phyloP scores from a whole-genome alignment of 768 basidiomycete genomes.

The Dioszegia aurantiaca region DNA sequence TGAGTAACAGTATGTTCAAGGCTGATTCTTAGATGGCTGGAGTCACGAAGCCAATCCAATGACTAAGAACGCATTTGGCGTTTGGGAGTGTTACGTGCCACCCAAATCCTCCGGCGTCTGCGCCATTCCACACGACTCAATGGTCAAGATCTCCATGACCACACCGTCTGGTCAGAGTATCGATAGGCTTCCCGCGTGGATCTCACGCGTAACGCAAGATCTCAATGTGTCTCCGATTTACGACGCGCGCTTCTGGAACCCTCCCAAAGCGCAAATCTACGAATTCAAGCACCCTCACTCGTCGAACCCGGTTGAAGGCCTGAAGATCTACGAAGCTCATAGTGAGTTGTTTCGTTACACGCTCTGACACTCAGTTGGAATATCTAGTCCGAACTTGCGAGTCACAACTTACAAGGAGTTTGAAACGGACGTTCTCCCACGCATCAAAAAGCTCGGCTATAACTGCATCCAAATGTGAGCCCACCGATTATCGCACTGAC shows the following conservation, averaged over 20 bases:
- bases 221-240: constrained; percentile 82
- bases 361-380: constrained; percentile 63
- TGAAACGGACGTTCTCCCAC: constrained; percentile 72
- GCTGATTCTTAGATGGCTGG: constrained; percentile 69
- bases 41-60: constrained; percentile 78
- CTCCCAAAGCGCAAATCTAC: constrained; percentile 68
- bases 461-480: constrained; percentile 81
- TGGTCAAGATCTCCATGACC: constrained; percentile 94
- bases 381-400: constrained; percentile 79
- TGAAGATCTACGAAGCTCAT: constrained; percentile 92
- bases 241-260: constrained; percentile 99
- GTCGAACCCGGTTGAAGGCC: constrained; percentile 58
- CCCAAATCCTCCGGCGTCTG: constrained; percentile 66
- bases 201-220: constrained; percentile 91
- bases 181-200: constrained; percentile 92
- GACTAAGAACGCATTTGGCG: constrained; percentile 77
- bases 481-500: background rate
- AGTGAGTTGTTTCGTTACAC: constrained; percentile 38
- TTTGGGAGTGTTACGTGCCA: constrained; percentile 81
- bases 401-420: constrained; percentile 98
- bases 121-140: constrained; percentile 89
- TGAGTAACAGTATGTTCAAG: constrained; percentile 50
- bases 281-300: constrained; percentile 70
- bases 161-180: constrained; percentile 72
- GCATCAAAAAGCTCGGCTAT: constrained; percentile 89